Evolutionary conservation across 306 rosid species (phyloP), one percentile per base, ranked within the genome.

Genomic region (Cicer yamashitae): DNA sequence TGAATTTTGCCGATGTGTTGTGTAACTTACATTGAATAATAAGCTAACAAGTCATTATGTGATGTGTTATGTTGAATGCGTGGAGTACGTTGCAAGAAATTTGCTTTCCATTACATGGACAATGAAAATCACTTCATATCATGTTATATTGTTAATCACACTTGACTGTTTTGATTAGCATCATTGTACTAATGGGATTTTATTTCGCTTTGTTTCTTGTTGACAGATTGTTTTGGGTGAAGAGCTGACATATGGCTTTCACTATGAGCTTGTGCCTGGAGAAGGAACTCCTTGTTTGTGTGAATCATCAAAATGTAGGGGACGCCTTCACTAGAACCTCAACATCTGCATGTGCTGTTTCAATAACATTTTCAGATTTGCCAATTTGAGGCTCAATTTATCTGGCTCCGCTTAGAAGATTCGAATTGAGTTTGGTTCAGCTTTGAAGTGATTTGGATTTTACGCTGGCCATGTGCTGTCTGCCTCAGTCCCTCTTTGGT

Each of bases 181-280:
- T 64, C 7, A 8, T 59, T 47, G 17, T 7, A 34, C 43, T n/a
- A 15, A 48, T 41, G 52, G 63, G 58, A 74, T 54, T 69, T 74
- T 73, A 57, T 48, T 70, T 85, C 43, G 54, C 59, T 66, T 57
- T 77, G 73, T 68, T 51, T 76, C 44, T 60, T 80, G 46, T 82
- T 65, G 77, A 82, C 98, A 94, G 99, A 90, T 94, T 84, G 82
- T 90, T 62, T 50, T 79, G 77, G 98, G 98, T n/a, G 98, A 94
- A 87, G 99, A 94, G 79, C 73, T 94, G 77, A 92, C 99, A 2
- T 83, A 72, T 66, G 87, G 83, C 64, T 94, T 82, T 79, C 87
- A 72, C 38, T 92, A 89, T 65, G 77, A 81, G 67, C 90, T 73
- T 51, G 75, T 72, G 59, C 85, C 89, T 5, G 93, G 89, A 17